These are phyloP conservation scores for Pelargonium australe DNA, from an alignment of 441 rosid genomes.

Conservation along the genomic window DNA sequence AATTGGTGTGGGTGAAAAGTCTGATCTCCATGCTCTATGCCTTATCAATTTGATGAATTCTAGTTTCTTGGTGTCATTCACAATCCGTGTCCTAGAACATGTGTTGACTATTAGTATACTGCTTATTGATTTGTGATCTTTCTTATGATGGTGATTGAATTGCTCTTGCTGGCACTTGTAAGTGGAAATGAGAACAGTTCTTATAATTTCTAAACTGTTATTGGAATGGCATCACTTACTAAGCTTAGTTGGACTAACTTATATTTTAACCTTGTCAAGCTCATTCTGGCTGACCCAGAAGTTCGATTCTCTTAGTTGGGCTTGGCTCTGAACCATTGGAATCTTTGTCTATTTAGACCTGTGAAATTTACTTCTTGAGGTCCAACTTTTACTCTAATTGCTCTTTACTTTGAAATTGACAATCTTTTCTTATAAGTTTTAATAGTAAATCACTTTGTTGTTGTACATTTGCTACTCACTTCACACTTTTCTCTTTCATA, in stretches of 20 bases:
- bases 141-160: not conserved
- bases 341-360: no score
- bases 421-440: not conserved
- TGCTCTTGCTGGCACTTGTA: not conserved
- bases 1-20: not conserved
- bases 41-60: not conserved
- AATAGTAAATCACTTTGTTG: not conserved
- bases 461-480: not conserved
- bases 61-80: not conserved
- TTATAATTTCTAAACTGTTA: not conserved
- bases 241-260: not conserved
- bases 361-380: not conserved
- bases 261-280: not conserved
- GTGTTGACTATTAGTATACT: not conserved
- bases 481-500: not conserved
- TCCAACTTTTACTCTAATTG: not conserved
- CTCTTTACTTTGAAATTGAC: not conserved
- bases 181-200: not conserved
- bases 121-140: not conserved
- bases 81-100: not conserved
- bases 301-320: not conserved
- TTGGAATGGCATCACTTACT: not conserved
- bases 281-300: constrained; percentile 1
- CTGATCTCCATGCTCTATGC: not conserved
- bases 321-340: no score